phyloP scores from a whole-genome alignment of 78 protist genomes.

The slime mould (Dictyostelium discoideum) region dicty_2.7 NC_007088.5:2535501-2536000 shows the following conservation, averaged over 20 bases:
- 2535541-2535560: too few species aligned
- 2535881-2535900: background rate
- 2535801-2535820: too few species aligned
- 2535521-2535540: too few species aligned
- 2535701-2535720: background rate
- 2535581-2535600: too few species aligned
- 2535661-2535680: too few species aligned
- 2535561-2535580: too few species aligned
- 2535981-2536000: background rate
- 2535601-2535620: too few species aligned
- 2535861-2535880: background rate
- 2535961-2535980: conserved; percentile 67
- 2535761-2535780: background rate
- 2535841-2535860: background rate
- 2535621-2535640: too few species aligned
- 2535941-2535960: conserved; percentile 82
- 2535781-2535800: background rate
- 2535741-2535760: background rate
- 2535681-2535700: too few species aligned
- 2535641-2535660: too few species aligned
- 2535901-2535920: conserved; percentile 30
- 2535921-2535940: conserved; percentile 45
- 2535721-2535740: background rate
- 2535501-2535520: too few species aligned
- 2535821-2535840: too few species aligned